Base-by-base conservation (phyloP, 2,329 filamentous ascomycete genomes). In the Claviceps maximensis region DNA sequence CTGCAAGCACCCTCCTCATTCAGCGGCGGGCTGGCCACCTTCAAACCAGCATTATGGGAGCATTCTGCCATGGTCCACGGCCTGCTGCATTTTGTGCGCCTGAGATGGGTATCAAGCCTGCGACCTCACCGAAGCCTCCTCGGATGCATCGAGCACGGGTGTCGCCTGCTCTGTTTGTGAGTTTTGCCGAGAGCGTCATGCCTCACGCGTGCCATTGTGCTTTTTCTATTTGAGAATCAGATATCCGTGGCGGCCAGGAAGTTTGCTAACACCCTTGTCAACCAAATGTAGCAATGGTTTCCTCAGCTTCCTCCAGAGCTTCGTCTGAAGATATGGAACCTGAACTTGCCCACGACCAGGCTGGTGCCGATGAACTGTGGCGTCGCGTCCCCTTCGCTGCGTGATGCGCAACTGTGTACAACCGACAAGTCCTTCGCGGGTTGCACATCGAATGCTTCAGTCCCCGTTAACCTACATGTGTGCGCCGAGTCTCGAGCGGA, bases 401-500 rank as follows among this genome's bases (percentile, higher is more conserved):
- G 53, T 15, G 57, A 60, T 19, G 17, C 42, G 1, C 41, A 48
- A 10, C 27, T 49, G 4, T 27, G 44, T 47, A 33, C 56, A 25
- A 51, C 53, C 7, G 56, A 60, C 25, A 55, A 60, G 23, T 57
- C 58, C 45, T 57, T 58, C 27, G 59, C 54, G 9, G 69, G 70
- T 49, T 75, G 71, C 61, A 69, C 65, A 6, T 75, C 73, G 3
- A 57, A 67, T n/a, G 66, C 69, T 4, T 57, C 62, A 3, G 62
- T 74, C 23, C 74, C 74, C 4, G 62, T 62, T 53, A 73, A 70
- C 60, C 69, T 77, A 38, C 71, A 75, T 55, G 67, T 64, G 51
- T 75, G 73, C 60, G 61, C 63, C 54, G 74, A 77, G 60, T 73
- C 74, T 17, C 73, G 74, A 40, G 49, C 54, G 52, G 71, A 75